Conservation (phyloP, 2,329 filamentous ascomycete species). For the Beauveria pseudobassiana region DNA sequence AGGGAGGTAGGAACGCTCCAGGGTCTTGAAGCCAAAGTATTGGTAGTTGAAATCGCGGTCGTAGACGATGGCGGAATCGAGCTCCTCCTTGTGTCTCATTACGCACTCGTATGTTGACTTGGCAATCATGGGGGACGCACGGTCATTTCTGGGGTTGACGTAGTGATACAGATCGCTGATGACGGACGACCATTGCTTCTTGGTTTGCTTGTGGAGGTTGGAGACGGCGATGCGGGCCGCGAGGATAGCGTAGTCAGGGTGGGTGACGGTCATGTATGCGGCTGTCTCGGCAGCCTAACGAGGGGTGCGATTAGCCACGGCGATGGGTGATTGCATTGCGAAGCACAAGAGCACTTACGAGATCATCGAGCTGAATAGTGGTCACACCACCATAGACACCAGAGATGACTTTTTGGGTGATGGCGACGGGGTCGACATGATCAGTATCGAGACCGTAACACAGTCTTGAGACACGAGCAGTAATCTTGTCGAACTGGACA, state of each 20-base stretch:
- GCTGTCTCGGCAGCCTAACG: slow-evolving; percentile 90
- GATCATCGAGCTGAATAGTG: slow-evolving; percentile 90
- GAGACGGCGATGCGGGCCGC: slow-evolving; percentile 97
- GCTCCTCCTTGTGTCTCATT: slow-evolving; percentile 92
- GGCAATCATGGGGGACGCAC: slow-evolving; percentile 87
- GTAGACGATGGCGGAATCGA: slow-evolving; percentile 98
- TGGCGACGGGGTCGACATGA: slow-evolving; percentile 94
- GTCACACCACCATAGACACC: slow-evolving; percentile 98
- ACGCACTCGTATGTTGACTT: slow-evolving; percentile 84
- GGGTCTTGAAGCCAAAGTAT: slow-evolving; percentile 99
- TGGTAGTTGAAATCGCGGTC: slow-evolving; percentile 99
- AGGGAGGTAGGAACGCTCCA: slow-evolving; percentile 96
- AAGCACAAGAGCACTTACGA: slow-evolving; percentile 56
- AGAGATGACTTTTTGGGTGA: slow-evolving; percentile 98
- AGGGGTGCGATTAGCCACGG: neutral
- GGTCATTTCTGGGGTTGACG: slow-evolving; percentile 86
- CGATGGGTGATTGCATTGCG: too few species aligned
- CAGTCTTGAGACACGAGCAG: slow-evolving; percentile 90
- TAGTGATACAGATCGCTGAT: slow-evolving; percentile 92
- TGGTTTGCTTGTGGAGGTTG: slow-evolving; percentile 99
- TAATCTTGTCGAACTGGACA: slow-evolving; percentile 99
- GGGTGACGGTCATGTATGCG: slow-evolving; percentile 99
- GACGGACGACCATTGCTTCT: slow-evolving; percentile 98
- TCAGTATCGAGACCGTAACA: slow-evolving; percentile 94
- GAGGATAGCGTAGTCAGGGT: slow-evolving; percentile 97